These are phyloP conservation scores for Phytophthora cactorum DNA, from an alignment of 352 stramenopile genomes.

Conservation along the genomic window DNA sequence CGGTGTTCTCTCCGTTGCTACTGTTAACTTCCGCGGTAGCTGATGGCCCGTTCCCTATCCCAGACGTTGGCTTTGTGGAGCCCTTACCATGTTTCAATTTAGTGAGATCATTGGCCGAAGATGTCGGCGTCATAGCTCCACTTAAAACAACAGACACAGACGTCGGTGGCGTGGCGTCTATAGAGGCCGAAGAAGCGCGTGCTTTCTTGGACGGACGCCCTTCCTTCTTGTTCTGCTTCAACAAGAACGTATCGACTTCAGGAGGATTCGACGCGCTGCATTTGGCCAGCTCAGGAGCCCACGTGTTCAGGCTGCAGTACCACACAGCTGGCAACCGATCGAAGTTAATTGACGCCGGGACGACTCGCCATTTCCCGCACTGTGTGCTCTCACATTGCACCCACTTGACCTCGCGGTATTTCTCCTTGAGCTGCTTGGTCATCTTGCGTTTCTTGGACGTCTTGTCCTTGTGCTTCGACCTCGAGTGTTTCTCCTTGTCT, in stretches of 20 bases:
- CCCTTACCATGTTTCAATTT: slow-evolving; percentile 41
- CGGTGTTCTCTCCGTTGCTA: slow-evolving; percentile 14
- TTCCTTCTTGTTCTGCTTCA: slow-evolving; percentile 71
- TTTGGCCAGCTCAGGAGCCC: slow-evolving; percentile 71
- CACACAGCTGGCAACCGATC: slow-evolving; percentile 91
- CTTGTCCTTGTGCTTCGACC: slow-evolving; percentile 65
- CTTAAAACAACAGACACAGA: slow-evolving; percentile 14
- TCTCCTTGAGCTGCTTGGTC: slow-evolving; percentile 79
- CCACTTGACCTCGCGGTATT: slow-evolving; percentile 91
- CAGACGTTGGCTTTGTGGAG: slow-evolving; percentile 20
- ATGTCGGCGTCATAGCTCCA: slow-evolving; percentile 20
- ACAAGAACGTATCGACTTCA: slow-evolving; percentile 73
- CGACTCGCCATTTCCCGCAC: slow-evolving; percentile 95
- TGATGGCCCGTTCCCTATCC: slow-evolving; percentile 10
- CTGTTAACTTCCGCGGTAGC: slow-evolving; percentile 12
- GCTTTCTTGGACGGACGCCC: slow-evolving; percentile 62
- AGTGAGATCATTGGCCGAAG: slow-evolving; percentile 24
- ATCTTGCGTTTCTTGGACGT: slow-evolving; percentile 82
- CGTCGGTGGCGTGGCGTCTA: slow-evolving; percentile 17
- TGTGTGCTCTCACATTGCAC: slow-evolving; percentile 95
- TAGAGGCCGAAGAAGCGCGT: slow-evolving; percentile 27
- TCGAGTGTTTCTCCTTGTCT: slow-evolving; percentile 35
- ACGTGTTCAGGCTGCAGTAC: slow-evolving; percentile 86
- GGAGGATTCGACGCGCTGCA: slow-evolving; percentile 73
- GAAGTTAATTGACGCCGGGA: slow-evolving; percentile 92